Base-by-base conservation (phyloP, 306 rosid species). In the Begonia masoniana region DNA sequence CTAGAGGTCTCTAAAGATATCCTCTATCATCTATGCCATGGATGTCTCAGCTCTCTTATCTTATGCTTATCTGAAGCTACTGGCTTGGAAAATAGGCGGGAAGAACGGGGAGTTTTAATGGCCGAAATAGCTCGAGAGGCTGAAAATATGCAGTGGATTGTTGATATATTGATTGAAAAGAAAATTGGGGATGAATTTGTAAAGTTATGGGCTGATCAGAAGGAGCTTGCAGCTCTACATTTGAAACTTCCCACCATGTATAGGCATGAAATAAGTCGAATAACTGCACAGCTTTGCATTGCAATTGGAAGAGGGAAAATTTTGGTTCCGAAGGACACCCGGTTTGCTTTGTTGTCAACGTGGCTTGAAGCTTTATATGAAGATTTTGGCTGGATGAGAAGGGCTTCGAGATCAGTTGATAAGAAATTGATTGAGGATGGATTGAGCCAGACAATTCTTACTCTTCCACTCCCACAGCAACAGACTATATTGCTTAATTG, bases 321-420 rank as follows among this genome's bases (percentile, higher is more conserved):
- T 50, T 69, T 87, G 75, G 92, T 84, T 43, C 87, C 87, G 0
- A 84, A 81, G 71, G 92, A 87, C 49, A 73, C 74, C 9, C 65
- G 94, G 23, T 81, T 74, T 72, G 70, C 82, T 9, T 61, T 87
- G 36, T 75, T 87, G 54, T 78, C 91, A 0, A 83, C 96, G 41
- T 87, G 96, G 96, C 74, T 87, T 23, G 96, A 87, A 61, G 87
- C 87, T 50, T 80, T 87, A 12, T 87, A 87, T 48, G 96, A 84
- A 26, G 96, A 87, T 60, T 87, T 81, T 6, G 88, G 94, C 60
- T 87, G 96, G 96, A 84, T 87, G 87, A 76, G 75, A 61, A 78
- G 96, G 72, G 79, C 83, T 50, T 74, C 82, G 10, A 71, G 75
- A 62, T 62, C 78, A 0, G 62, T 84, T 17, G 94, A 84, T 61